Percentiles rank a stretch among this genome's conserved stretches.
Evolutionary conservation across 73 alveolate genomes (phyloP).

Genomic region (Durusdinium trenchii): DNA sequence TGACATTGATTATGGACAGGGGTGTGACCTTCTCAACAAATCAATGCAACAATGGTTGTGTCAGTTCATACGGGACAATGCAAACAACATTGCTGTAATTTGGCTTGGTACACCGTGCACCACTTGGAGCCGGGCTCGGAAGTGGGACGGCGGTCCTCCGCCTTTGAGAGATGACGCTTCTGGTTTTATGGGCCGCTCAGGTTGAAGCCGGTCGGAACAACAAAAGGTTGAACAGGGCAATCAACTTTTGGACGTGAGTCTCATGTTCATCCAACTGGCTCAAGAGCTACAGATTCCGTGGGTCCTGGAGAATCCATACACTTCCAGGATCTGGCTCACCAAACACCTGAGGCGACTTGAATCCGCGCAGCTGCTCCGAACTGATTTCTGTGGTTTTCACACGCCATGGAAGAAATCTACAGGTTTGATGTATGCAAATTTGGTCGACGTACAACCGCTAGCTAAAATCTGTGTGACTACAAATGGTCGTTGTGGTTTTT

Average conservation of each 20-base stretch:
- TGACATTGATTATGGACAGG: not conserved
- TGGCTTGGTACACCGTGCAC: constrained; percentile 28
- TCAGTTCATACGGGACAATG: not conserved
- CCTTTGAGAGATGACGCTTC: constrained; percentile 13
- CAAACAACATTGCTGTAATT: not conserved
- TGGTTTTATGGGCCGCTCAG: not conserved
- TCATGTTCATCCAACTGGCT: not conserved
- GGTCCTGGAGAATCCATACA: not conserved
- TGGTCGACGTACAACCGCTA: not conserved
- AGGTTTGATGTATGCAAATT: not conserved
- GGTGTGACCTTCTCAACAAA: not conserved
- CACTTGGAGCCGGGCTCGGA: constrained; percentile 34
- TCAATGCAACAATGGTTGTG: not conserved
- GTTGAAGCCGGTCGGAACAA: not conserved
- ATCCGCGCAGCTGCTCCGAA: not conserved
- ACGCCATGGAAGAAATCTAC: not conserved
- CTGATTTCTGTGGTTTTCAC: not conserved
- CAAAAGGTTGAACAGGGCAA: not conserved
- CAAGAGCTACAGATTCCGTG: not conserved
- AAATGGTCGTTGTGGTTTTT: not conserved
- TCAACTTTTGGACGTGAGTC: not conserved
- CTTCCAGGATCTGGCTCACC: not conserved
- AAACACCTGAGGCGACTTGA: not conserved
- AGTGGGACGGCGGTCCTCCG: not conserved
- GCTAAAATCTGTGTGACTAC: not conserved